Evolutionary conservation across 495 filamentous ascomycete genomes (phyloP), one percentile per base, ranked within the genome.

Genomic region (Articulospora tetracladia): DNA sequence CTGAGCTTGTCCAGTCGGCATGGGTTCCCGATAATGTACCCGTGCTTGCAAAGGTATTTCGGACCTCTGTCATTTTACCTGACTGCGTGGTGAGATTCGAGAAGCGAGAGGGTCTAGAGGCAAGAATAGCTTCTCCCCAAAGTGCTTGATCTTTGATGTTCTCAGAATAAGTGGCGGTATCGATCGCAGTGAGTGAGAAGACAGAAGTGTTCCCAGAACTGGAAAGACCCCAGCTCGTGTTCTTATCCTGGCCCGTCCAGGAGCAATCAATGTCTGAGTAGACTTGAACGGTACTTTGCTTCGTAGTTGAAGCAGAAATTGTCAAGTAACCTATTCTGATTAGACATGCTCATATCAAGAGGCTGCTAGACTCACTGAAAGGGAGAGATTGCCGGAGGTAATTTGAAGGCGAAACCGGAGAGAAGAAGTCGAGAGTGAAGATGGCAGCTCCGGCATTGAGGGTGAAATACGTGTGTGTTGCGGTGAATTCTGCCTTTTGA

Each of bases 361-460:
- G 30, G 6, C 15, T 34, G 15, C 15, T 15, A 34, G 30, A 34
- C 30, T 34, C 30, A 34, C 30, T 34, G 15, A 34, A 34, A 34
- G 30, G 67, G 46, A 95, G 83, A 25, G 90, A 89, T 74, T 97
- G 93, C 53, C 92, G 82, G 59, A 86, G 77, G 61, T 92, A 86
- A 61, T 93, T 93, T 17, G 86, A 85, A 2, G 92, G 88, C 13
- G 90, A 96, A 36, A 97, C 90, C 0, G 92, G 93, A 2, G 90
- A 92, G 44, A 96, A 77, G 69, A 96, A 96, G 0, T 89, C 91
- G 25, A 95, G 77, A 1, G 82, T 84, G 69, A 97, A 73, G 62
- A 87, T 79, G 36, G 87, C 76, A 49, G 81, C 76, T 2, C 80
- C 75, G 19, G 72, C 82, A 19, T 76, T 77, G 73, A 95, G 92